phyloP scores from a whole-genome alignment of 2,329 filamentous ascomycete genomes.

The Talaromyces sp. region DNA sequence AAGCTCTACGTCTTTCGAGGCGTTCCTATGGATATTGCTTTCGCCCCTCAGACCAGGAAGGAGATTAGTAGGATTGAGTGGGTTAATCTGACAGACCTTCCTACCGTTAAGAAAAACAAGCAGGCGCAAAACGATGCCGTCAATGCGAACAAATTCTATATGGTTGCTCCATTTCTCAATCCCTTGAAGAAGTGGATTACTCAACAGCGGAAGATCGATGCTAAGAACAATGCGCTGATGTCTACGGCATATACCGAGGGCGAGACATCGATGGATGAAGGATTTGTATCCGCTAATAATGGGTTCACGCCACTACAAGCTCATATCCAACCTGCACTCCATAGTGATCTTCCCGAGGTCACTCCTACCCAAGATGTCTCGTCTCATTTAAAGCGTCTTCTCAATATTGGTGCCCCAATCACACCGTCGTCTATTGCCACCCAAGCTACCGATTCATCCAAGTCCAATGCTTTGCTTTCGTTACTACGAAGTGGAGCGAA shows the following conservation, averaged over 20 bases:
- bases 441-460: conserved; percentile 36
- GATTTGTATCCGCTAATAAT: conserved; percentile 24
- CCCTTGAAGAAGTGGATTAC: conserved; percentile 86
- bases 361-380: conserved; percentile 46
- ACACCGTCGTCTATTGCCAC: conserved; percentile 22
- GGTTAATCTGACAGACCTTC: conserved; percentile 87
- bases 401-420: conserved; percentile 38
- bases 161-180: conserved; percentile 90
- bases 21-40: conserved; percentile 80
- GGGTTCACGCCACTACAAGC: conserved; percentile 24
- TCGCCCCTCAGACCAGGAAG: conserved; percentile 88
- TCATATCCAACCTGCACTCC: conserved; percentile 27
- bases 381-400: conserved; percentile 52
- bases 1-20: conserved; percentile 88
- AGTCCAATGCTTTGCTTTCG: conserved; percentile 56
- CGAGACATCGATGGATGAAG: conserved; percentile 62
- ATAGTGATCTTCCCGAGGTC: conserved; percentile 45
- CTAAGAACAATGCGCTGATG: conserved; percentile 44
- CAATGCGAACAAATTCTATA: conserved; percentile 89
- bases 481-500: conserved; percentile 50
- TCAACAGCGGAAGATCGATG: conserved; percentile 75
- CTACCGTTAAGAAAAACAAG: conserved; percentile 73
- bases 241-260: conserved; percentile 48
- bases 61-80: conserved; percentile 97
- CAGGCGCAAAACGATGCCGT: conserved; percentile 55